phyloP scores from a whole-genome alignment of 306 rosid genomes.

The Clitoria ternatea region DNA sequence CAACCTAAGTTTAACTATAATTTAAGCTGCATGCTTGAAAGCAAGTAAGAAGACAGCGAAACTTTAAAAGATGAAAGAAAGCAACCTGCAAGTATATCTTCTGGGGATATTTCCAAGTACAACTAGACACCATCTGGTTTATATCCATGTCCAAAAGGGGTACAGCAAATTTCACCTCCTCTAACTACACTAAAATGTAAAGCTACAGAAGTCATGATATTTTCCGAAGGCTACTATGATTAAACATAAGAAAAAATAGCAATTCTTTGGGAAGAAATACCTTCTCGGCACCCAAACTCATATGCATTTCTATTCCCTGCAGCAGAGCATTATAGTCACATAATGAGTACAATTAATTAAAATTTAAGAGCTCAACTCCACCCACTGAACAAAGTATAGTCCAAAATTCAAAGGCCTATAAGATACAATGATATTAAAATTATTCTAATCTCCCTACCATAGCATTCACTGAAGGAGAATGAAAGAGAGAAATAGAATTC shows the following conservation, averaged over 20 bases:
- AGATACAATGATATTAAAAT: not conserved
- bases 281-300: slow-evolving; percentile 65
- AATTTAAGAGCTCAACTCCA: not conserved
- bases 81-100: slow-evolving; percentile 87
- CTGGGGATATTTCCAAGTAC: slow-evolving; percentile 80
- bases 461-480: not conserved
- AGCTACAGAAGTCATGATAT: slow-evolving; percentile 51
- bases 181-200: slow-evolving; percentile 78
- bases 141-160: slow-evolving; percentile 83
- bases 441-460: not conserved
- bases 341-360: not conserved
- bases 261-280: slow-evolving; percentile 44
- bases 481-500: not conserved
- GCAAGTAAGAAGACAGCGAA: not conserved
- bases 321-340: slow-evolving; percentile 18
- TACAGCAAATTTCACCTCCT: slow-evolving; percentile 91
- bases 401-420: not conserved
- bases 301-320: slow-evolving; percentile 96
- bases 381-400: not conserved
- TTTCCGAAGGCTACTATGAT: slow-evolving; percentile 38
- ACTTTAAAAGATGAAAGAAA: slow-evolving; percentile 13
- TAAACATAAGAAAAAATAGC: slow-evolving; percentile 17
- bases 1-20: slow-evolving; percentile 40
- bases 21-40: slow-evolving; percentile 13
- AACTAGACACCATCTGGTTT: slow-evolving; percentile 78